phyloP scores from a whole-genome alignment of 176 grass and related monocot genomes.

The Stipa capillata region DNA sequence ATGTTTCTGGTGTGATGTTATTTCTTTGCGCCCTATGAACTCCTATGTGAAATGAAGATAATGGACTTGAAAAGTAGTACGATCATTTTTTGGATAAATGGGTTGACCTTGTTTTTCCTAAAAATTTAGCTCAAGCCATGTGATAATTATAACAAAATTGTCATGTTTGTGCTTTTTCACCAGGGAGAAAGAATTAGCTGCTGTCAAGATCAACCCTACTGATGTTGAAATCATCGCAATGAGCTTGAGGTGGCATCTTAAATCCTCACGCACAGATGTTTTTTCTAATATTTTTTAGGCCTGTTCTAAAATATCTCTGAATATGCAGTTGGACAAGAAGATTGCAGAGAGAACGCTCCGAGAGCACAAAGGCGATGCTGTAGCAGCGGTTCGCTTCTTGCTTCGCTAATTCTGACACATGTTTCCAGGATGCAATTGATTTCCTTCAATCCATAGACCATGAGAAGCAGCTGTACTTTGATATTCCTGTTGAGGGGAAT shows the following conservation, averaged over 20 bases:
- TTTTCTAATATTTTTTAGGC: background rate
- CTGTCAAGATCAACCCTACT: constrained; percentile 82
- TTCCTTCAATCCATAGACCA: background rate
- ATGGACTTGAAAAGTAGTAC: background rate
- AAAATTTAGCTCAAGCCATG: background rate
- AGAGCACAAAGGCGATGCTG: constrained; percentile 89
- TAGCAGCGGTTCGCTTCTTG: constrained; percentile 69
- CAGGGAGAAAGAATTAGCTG: constrained; percentile 97
- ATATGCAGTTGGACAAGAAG: constrained; percentile 88
- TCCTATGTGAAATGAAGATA: background rate
- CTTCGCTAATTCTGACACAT: constrained; percentile 27
- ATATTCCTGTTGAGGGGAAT: background rate
- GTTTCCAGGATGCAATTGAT: background rate
- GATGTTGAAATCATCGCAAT: constrained; percentile 93
- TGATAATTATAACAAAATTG: background rate
- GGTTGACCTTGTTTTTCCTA: background rate
- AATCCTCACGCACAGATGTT: background rate
- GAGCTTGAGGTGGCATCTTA: constrained; percentile 71
- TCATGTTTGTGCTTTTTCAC: background rate
- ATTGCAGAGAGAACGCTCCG: constrained; percentile 85
- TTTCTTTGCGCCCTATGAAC: background rate
- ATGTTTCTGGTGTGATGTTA: background rate
- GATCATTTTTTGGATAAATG: background rate
- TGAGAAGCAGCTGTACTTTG: background rate
- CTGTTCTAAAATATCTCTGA: background rate